Percentiles rank a stretch among this genome's conserved stretches.
Conservation (phyloP, 805 yeast genomes). For the Myxozyma melibiosi region DNA sequence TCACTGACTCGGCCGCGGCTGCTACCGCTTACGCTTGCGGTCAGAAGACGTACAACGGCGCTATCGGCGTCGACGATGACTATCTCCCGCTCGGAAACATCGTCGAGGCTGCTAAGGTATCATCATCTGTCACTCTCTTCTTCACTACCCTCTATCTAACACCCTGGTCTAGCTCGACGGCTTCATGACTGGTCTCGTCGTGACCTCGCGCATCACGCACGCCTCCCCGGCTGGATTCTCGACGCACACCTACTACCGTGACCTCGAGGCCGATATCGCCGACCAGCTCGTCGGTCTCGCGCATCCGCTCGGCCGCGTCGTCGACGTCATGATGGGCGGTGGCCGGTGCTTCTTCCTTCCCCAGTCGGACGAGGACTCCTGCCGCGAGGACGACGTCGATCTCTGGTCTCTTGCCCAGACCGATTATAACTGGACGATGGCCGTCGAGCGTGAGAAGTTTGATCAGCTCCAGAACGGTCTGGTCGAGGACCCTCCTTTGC, state of each 20-base stretch:
- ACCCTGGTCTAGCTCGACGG: constrained; percentile 52
- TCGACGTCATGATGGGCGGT: constrained; percentile 87
- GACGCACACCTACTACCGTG: constrained; percentile 73
- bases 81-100: constrained; percentile 82
- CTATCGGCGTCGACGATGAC: constrained; percentile 78
- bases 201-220: constrained; percentile 88
- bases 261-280: constrained; percentile 83
- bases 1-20: constrained; percentile 97
- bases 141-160: background rate
- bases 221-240: constrained; percentile 94
- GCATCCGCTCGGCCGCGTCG: constrained; percentile 74
- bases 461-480: constrained; percentile 57
- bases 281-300: constrained; percentile 76
- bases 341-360: constrained; percentile 76
- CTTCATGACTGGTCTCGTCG: constrained; percentile 84
- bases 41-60: constrained; percentile 82
- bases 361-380: constrained; percentile 52
- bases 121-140: background rate
- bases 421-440: constrained; percentile 48
- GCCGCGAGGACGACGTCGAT: constrained; percentile 71
- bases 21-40: constrained; percentile 93
- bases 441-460: constrained; percentile 54
- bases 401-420: constrained; percentile 63
- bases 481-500: constrained; percentile 62
- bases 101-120: constrained; percentile 75